Percentiles rank a stretch among this genome's conserved stretches.
phyloP scores from a whole-genome alignment of 768 basidiomycete species.

The Macrolepiota dolichaula region DNA sequence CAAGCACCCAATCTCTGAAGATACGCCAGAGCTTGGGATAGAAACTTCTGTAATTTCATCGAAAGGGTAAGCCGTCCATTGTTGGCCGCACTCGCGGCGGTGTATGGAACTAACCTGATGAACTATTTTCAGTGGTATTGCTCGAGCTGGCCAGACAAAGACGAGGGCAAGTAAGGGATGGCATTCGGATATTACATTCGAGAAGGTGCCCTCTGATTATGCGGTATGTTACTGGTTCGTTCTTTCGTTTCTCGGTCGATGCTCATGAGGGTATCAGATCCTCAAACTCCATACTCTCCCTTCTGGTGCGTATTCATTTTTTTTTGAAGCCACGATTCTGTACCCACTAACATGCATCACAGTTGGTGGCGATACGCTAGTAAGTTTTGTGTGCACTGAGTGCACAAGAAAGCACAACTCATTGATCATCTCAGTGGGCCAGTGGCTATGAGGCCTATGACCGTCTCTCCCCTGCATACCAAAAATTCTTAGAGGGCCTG shows the following conservation, averaged over 20 bases:
- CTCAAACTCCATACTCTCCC: slow-evolving; percentile 40
- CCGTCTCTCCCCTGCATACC: slow-evolving; percentile 51
- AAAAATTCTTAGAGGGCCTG: slow-evolving; percentile 54
- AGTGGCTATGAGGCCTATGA: slow-evolving; percentile 65
- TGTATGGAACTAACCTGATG: background rate
- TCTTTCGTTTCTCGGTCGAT: background rate
- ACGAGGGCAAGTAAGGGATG: slow-evolving; percentile 41
- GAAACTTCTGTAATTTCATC: slow-evolving; percentile 54
- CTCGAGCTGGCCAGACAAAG: slow-evolving; percentile 27
- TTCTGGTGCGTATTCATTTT: slow-evolving; percentile 20
- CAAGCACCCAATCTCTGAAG: slow-evolving; percentile 52
- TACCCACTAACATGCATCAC: background rate
- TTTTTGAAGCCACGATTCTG: background rate
- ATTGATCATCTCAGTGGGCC: background rate
- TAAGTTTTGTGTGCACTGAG: slow-evolving; percentile 24
- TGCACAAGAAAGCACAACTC: background rate
- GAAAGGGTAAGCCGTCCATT: slow-evolving; percentile 25
- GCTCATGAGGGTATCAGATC: slow-evolving; percentile 19
- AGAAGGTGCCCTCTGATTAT: slow-evolving; percentile 57
- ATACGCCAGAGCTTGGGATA: slow-evolving; percentile 44
- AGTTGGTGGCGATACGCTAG: slow-evolving; percentile 43
- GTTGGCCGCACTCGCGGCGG: background rate
- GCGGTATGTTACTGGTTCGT: slow-evolving; percentile 27
- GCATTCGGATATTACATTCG: slow-evolving; percentile 63
- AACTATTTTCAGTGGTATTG: slow-evolving; percentile 31